A percentile compares a stretch with the other conserved stretches of the same genome.
These are phyloP conservation scores for Backusella luteola DNA, from an alignment of 192 early-diverging fungal species.

Conservation along the genomic window DNA sequence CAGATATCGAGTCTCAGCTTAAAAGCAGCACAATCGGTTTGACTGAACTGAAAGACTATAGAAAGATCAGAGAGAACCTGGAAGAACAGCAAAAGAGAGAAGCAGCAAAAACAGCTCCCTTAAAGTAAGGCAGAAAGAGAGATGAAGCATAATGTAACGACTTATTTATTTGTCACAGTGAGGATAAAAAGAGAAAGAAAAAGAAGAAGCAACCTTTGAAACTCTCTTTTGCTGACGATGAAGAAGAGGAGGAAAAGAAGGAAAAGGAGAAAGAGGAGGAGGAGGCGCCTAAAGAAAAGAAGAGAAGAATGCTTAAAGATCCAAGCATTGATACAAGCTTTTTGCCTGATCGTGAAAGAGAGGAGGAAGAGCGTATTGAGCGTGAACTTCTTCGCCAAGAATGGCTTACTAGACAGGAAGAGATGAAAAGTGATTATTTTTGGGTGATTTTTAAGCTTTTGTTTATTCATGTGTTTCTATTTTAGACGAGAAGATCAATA, in stretches of 20 bases:
- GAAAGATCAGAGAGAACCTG: constrained; percentile 76
- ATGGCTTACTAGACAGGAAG: constrained; percentile 83
- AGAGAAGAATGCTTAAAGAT: constrained; percentile 71
- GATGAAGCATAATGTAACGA: background rate
- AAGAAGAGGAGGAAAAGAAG: constrained; percentile 48
- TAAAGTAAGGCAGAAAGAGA: constrained; percentile 24
- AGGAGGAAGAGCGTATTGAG: constrained; percentile 67
- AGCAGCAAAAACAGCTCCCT: constrained; percentile 60
- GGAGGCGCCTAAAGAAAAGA: constrained; percentile 32
- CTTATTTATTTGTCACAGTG: constrained; percentile 21
- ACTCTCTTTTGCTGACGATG: constrained; percentile 76
- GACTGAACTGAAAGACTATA: constrained; percentile 86
- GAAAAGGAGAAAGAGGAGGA: constrained; percentile 11
- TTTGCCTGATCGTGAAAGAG: constrained; percentile 86
- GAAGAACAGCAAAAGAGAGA: constrained; percentile 79
- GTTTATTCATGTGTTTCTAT: background rate
- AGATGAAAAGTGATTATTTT: constrained; percentile 64
- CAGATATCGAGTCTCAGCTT: constrained; percentile 77
- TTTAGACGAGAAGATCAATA: constrained; percentile 69
- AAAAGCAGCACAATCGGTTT: constrained; percentile 90
- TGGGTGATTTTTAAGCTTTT: background rate
- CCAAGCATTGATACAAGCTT: constrained; percentile 91
- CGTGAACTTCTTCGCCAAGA: constrained; percentile 77
- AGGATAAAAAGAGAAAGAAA: constrained; percentile 62
- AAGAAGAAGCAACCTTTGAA: constrained; percentile 62